Conservation (phyloP, 2,329 filamentous ascomycete genomes). For the Cordyceps pruinosa region DNA sequence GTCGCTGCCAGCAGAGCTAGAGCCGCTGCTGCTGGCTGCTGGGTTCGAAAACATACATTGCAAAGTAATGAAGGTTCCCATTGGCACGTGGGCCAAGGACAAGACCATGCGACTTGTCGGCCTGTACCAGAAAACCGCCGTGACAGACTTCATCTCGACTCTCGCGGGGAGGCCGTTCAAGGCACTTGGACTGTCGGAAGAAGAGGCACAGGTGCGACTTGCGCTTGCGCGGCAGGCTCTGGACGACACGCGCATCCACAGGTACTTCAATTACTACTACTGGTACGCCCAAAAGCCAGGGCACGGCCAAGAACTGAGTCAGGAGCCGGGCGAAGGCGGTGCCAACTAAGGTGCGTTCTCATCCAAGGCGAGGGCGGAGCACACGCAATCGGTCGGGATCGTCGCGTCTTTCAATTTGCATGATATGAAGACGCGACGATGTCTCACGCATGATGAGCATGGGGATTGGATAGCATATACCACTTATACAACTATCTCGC, state of each 20-base stretch:
- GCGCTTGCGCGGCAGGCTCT: constrained; percentile 26
- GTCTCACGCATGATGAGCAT: neutral
- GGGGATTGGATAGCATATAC: neutral
- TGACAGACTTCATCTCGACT: constrained; percentile 35
- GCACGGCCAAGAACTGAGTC: neutral
- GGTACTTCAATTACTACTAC: constrained; percentile 37
- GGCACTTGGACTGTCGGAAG: constrained; percentile 28
- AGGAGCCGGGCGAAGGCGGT: neutral
- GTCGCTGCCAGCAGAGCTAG: constrained; percentile 29
- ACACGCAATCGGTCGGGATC: neutral
- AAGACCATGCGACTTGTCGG: constrained; percentile 34
- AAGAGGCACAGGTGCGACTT: constrained; percentile 29
- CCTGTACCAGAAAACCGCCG: constrained; percentile 36
- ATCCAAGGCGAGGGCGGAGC: neutral
- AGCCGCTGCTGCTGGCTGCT: constrained; percentile 28
- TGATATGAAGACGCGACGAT: neutral
- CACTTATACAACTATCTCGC: neutral
- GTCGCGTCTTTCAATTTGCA: neutral
- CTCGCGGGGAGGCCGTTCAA: constrained; percentile 35
- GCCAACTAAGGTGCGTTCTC: neutral
- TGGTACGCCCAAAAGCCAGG: constrained; percentile 36
- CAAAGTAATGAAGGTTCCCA: constrained; percentile 37
- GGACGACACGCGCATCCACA: constrained; percentile 30
- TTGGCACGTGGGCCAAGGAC: constrained; percentile 39
- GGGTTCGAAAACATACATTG: constrained; percentile 40